Conservation (phyloP, 2,329 filamentous ascomycete species). For the Talaromyces sp. region DNA sequence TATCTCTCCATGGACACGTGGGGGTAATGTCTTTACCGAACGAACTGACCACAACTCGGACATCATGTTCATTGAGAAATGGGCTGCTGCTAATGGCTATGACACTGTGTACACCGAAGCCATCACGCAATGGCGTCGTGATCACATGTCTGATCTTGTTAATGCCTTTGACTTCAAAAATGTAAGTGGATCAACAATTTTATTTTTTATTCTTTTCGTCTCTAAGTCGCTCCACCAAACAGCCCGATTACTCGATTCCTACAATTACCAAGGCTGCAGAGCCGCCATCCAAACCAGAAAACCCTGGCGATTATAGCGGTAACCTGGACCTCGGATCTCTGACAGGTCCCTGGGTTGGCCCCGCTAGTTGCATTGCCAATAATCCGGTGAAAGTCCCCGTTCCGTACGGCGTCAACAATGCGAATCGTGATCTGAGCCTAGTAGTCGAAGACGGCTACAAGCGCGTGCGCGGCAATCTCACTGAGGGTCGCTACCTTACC, state of each 20-base stretch:
- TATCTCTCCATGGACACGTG: constrained; percentile 51
- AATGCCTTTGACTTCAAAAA: constrained; percentile 42
- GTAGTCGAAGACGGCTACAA: constrained; percentile 49
- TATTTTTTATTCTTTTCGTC: not conserved
- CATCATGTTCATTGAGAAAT: constrained; percentile 48
- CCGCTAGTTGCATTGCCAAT: not conserved
- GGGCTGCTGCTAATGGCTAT: constrained; percentile 40
- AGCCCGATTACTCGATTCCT: constrained; percentile 46
- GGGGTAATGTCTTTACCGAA: constrained; percentile 49
- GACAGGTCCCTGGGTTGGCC: not conserved
- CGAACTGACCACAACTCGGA: constrained; percentile 51
- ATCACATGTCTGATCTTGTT: constrained; percentile 45
- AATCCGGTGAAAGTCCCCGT: constrained; percentile 21
- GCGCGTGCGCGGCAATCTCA: constrained; percentile 45
- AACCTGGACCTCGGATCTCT: not conserved
- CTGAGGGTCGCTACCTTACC: constrained; percentile 50
- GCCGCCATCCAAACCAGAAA: constrained; percentile 37
- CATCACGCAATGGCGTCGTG: constrained; percentile 42
- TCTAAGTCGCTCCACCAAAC: constrained; percentile 9
- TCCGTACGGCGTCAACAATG: constrained; percentile 43
- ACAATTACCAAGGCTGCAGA: constrained; percentile 37
- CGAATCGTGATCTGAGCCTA: constrained; percentile 29
- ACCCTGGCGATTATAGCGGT: constrained; percentile 13
- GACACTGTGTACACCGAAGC: constrained; percentile 33
- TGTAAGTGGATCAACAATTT: constrained; percentile 14